Evolutionary conservation across 495 filamentous ascomycete species (phyloP).

Genomic region (Aspergillus incahuasiensis): DNA sequence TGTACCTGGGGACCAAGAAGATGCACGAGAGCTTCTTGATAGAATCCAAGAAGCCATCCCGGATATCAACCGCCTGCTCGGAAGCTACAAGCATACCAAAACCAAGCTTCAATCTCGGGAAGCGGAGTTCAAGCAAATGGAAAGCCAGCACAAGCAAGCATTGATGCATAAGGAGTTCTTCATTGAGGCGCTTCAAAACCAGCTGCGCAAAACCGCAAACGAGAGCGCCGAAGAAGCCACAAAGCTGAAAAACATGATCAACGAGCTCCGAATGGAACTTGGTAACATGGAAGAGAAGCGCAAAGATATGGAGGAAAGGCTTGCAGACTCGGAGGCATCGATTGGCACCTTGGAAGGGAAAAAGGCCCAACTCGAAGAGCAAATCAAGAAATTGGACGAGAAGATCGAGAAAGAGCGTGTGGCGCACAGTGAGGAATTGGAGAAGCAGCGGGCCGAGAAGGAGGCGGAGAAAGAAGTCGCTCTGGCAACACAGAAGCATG

Average conservation of each 20-base stretch:
- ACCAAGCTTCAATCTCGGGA: slow-evolving; percentile 41
- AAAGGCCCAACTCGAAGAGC: slow-evolving; percentile 42
- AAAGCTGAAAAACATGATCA: slow-evolving; percentile 45
- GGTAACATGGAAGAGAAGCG: slow-evolving; percentile 53
- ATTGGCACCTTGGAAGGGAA: slow-evolving; percentile 37
- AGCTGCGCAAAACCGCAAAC: slow-evolving; percentile 49
- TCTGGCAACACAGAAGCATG: slow-evolving; percentile 38
- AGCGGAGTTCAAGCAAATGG: slow-evolving; percentile 42
- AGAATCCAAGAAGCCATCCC: slow-evolving; percentile 48
- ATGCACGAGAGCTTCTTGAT: slow-evolving; percentile 42
- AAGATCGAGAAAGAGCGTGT: slow-evolving; percentile 39
- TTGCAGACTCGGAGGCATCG: slow-evolving; percentile 35
- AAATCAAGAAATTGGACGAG: slow-evolving; percentile 49
- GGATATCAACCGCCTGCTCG: slow-evolving; percentile 44
- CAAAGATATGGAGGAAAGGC: slow-evolving; percentile 44
- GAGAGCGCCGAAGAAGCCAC: slow-evolving; percentile 47
- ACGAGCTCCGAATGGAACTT: slow-evolving; percentile 51
- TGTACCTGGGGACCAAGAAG: slow-evolving; percentile 32
- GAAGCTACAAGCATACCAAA: slow-evolving; percentile 43
- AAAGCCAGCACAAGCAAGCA: slow-evolving; percentile 43
- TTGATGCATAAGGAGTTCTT: slow-evolving; percentile 50
- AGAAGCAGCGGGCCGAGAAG: slow-evolving; percentile 32
- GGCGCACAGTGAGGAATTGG: slow-evolving; percentile 31
- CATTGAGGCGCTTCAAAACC: slow-evolving; percentile 47
- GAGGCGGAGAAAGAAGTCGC: slow-evolving; percentile 29